Conservation (phyloP, 768 basidiomycete genomes). For the Mycena belliarum region DNA sequence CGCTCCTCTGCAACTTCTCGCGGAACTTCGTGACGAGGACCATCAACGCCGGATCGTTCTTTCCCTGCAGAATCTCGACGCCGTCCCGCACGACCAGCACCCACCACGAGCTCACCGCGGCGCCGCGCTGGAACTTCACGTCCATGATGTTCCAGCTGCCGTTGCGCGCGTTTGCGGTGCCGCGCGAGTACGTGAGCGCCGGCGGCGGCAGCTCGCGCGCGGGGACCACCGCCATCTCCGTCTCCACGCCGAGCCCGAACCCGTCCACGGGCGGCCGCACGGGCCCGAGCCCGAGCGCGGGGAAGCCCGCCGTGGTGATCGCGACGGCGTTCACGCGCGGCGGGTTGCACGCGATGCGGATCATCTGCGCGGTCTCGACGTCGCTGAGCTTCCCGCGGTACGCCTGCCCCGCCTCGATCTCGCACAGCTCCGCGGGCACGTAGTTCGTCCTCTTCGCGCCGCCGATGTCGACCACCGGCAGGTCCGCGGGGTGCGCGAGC, state of each 20-base stretch:
- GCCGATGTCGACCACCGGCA: slow-evolving; percentile 43
- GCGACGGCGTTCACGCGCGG: slow-evolving; percentile 59
- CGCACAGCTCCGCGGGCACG: slow-evolving; percentile 73
- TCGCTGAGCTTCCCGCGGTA: slow-evolving; percentile 62
- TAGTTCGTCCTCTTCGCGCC: slow-evolving; percentile 28
- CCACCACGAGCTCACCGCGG: slow-evolving; percentile 57
- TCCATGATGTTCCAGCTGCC: slow-evolving; percentile 80
- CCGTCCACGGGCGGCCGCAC: slow-evolving; percentile 36
- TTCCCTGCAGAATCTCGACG: slow-evolving; percentile 35
- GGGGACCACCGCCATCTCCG: slow-evolving; percentile 64
- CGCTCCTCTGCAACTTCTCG: slow-evolving; percentile 56
- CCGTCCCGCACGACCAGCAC: slow-evolving; percentile 66
- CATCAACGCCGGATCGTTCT: slow-evolving; percentile 41
- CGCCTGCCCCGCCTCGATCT: slow-evolving; percentile 58
- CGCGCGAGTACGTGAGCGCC: slow-evolving; percentile 51
- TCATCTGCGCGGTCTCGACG: slow-evolving; percentile 70
- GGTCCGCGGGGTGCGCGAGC: slow-evolving; percentile 19
- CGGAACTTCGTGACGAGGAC: slow-evolving; percentile 54
- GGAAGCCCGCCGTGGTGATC: slow-evolving; percentile 62
- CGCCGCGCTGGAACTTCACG: slow-evolving; percentile 66
- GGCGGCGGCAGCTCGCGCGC: slow-evolving; percentile 67
- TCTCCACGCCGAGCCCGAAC: slow-evolving; percentile 60
- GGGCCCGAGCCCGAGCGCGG: slow-evolving; percentile 49
- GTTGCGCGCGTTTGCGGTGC: slow-evolving; percentile 46
- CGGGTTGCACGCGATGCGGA: slow-evolving; percentile 62